These are phyloP conservation scores for Diutina ranongensis DNA, from an alignment of 1,139 yeast genomes.

Conservation along the genomic window DNA sequence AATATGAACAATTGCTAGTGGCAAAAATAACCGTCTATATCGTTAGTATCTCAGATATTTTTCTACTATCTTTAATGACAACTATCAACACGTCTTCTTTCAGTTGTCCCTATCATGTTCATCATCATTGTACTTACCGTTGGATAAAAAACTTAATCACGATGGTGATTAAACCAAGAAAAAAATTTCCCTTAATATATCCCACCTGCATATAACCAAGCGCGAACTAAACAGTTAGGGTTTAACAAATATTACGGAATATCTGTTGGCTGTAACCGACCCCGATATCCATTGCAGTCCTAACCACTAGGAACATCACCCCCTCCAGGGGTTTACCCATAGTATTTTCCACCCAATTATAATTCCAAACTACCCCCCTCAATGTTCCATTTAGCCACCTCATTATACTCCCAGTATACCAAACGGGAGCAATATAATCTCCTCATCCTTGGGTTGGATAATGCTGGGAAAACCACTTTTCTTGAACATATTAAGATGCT, in stretches of 20 bases:
- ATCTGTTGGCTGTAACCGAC: neutral
- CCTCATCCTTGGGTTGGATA: constrained; percentile 80
- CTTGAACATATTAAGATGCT: constrained; percentile 36
- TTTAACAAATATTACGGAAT: neutral
- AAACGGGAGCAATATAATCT: constrained; percentile 43
- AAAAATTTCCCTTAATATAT: neutral
- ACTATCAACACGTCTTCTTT: constrained; percentile 5
- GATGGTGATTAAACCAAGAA: neutral
- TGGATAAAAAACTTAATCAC: too few relatives aligned
- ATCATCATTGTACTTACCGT: constrained; percentile 5
- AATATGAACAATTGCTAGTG: too few relatives aligned
- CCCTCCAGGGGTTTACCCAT: neutral
- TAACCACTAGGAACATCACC: too few relatives aligned
- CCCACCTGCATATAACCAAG: neutral
- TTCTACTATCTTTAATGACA: constrained; percentile 6
- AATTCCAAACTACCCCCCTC: too few relatives aligned
- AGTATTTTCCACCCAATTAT: neutral
- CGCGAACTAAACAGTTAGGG: neutral
- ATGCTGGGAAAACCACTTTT: constrained; percentile 90
- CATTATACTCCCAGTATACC: constrained; percentile 36
- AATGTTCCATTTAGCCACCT: constrained; percentile 39
- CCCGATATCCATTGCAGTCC: neutral
- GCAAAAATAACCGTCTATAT: too few relatives aligned
- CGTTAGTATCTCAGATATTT: constrained; percentile 4
- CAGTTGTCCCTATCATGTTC: constrained; percentile 6